Conservation (phyloP, 1,284 basidiomycete species). For the Caloboletus inedulis region DNA sequence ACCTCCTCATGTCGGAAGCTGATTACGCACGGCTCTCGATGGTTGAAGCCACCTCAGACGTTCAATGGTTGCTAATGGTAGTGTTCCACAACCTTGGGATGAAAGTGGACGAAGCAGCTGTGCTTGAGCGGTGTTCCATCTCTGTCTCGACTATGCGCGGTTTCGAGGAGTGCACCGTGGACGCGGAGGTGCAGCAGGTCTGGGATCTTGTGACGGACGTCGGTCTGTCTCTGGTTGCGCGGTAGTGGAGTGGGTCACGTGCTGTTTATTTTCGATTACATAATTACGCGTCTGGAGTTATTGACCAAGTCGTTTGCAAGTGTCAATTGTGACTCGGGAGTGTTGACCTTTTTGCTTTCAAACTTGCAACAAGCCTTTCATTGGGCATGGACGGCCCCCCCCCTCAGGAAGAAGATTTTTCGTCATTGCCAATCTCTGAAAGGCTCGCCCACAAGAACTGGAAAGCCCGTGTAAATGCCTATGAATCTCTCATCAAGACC, state of each 20-base stretch:
- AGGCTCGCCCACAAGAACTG: slow-evolving; percentile 94
- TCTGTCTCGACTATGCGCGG: slow-evolving; percentile 42
- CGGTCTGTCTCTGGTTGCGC: slow-evolving; percentile 51
- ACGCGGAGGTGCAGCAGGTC: slow-evolving; percentile 52
- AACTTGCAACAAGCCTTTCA: slow-evolving; percentile 5
- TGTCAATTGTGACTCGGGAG: neutral
- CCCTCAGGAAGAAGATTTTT: slow-evolving; percentile 92
- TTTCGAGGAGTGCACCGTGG: slow-evolving; percentile 43
- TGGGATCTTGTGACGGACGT: slow-evolving; percentile 58
- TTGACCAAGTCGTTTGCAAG: slow-evolving; percentile 5
- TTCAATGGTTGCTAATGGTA: slow-evolving; percentile 66
- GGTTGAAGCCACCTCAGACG: slow-evolving; percentile 56
- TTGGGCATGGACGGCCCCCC: slow-evolving; percentile 81
- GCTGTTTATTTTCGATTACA: slow-evolving; percentile 22
- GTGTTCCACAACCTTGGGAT: slow-evolving; percentile 67
- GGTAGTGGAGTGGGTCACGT: slow-evolving; percentile 33
- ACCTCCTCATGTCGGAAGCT: slow-evolving; percentile 59
- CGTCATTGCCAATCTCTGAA: slow-evolving; percentile 75
- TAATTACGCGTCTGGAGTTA: slow-evolving; percentile 16
- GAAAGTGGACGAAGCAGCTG: slow-evolving; percentile 51
- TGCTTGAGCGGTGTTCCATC: slow-evolving; percentile 47
- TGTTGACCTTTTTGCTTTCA: slow-evolving; percentile 17
- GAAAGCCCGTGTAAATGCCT: slow-evolving; percentile 95
- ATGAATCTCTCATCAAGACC: slow-evolving; percentile 83
- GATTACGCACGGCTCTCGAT: slow-evolving; percentile 62